Percentiles rank a stretch among this genome's conserved stretches.
Conservation (phyloP, 495 filamentous ascomycete species). For the Penicillium cosmopolitanum region DNA sequence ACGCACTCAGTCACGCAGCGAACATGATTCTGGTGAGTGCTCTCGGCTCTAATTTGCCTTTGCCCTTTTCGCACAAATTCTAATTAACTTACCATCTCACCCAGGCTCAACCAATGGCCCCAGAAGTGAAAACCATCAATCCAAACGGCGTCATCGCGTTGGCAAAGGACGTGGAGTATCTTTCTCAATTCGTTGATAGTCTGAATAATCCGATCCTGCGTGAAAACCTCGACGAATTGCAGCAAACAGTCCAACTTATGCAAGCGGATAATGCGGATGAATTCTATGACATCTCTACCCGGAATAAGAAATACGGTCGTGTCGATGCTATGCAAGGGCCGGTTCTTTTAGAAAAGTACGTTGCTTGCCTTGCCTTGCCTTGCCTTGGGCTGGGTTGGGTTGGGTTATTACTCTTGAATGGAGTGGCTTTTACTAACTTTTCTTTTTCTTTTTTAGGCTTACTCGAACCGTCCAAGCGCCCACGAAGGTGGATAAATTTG, state of each 20-base stretch:
- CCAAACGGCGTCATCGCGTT: conserved; percentile 81
- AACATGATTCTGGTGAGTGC: conserved; percentile 75
- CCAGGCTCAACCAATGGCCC: conserved; percentile 78
- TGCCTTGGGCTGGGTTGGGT: no score
- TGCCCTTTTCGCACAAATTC: not conserved
- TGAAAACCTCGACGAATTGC: conserved; percentile 87
- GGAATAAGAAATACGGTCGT: conserved; percentile 89
- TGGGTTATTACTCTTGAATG: no score
- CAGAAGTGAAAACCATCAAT: conserved; percentile 81
- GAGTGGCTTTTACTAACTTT: not conserved
- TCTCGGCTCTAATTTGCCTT: not conserved
- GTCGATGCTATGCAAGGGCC: conserved; percentile 91
- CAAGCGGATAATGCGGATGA: conserved; percentile 87
- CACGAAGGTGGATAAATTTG: conserved; percentile 62
- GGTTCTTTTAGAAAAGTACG: conserved; percentile 83
- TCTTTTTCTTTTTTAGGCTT: conserved; percentile 48
- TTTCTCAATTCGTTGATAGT: conserved; percentile 81
- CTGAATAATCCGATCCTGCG: conserved; percentile 79
- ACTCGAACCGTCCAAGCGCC: conserved; percentile 65
- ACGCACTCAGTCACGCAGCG: conserved; percentile 88
- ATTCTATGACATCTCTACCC: conserved; percentile 84
- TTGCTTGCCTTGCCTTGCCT: not conserved
- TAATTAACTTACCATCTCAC: not conserved
- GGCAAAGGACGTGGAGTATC: conserved; percentile 78
- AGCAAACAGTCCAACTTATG: conserved; percentile 88